Conservation (phyloP, 768 basidiomycete species). For the Suillus weaverae region DNA sequence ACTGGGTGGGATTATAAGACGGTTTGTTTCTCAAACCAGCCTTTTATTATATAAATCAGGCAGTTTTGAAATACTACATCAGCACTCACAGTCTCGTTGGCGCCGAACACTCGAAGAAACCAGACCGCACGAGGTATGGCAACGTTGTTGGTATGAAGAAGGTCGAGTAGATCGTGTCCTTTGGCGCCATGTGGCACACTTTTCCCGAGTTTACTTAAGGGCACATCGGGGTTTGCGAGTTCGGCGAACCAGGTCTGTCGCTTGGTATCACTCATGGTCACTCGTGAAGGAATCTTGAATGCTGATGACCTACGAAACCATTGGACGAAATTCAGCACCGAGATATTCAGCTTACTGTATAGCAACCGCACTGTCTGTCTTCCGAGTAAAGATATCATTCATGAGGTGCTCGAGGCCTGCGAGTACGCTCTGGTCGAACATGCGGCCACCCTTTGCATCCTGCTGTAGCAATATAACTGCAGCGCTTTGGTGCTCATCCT, state of each 20-base stretch:
- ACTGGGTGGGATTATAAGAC: conserved; percentile 77
- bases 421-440: conserved; percentile 54
- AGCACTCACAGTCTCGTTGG: conserved; percentile 72
- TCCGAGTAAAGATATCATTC: conserved; percentile 70
- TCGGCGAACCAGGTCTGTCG: conserved; percentile 83
- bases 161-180: conserved; percentile 79
- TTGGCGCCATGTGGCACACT: conserved; percentile 86
- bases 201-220: conserved; percentile 78
- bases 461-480: conserved; percentile 18
- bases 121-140: conserved; percentile 82
- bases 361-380: conserved; percentile 52
- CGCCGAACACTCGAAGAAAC: conserved; percentile 85
- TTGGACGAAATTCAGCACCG: not conserved
- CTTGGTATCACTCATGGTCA: conserved; percentile 77
- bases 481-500: conserved; percentile 25
- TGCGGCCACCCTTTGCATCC: conserved; percentile 37
- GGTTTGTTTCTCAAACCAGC: conserved; percentile 77
- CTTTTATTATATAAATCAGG: conserved; percentile 34
- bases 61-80: not conserved
- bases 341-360: conserved; percentile 56
- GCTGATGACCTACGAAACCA: conserved; percentile 45
- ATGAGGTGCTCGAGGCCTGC: conserved; percentile 70
- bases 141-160: conserved; percentile 74
- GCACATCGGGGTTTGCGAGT: conserved; percentile 77
- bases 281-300: conserved; percentile 80